A percentile compares a stretch with the other conserved stretches of the same genome.
phyloP scores from a whole-genome alignment of 805 yeast genomes.

The Schwanniomyces pseudopolymorphus region DNA sequence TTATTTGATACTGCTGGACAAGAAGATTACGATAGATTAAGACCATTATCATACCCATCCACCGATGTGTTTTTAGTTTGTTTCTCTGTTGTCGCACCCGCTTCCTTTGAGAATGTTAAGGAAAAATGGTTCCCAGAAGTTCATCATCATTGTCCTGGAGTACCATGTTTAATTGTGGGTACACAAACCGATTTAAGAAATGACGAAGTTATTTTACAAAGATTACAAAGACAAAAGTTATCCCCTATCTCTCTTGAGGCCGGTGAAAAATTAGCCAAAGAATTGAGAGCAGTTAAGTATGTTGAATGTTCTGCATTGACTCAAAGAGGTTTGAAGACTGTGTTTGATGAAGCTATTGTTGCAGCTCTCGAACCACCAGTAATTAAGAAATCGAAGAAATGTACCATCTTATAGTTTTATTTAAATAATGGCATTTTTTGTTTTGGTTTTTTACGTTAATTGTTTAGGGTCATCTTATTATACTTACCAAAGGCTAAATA shows the following conservation, averaged over 20 bases:
- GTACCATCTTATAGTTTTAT: slow-evolving; percentile 66
- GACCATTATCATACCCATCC: slow-evolving; percentile 95
- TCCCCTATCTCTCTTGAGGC: slow-evolving; percentile 81
- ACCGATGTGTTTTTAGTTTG: slow-evolving; percentile 96
- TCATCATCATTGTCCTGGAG: slow-evolving; percentile 96
- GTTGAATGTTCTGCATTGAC: slow-evolving; percentile 98
- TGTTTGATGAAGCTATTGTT: slow-evolving; percentile 97
- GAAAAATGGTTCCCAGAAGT: slow-evolving; percentile 99
- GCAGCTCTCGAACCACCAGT: slow-evolving; percentile 98
- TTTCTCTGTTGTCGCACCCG: slow-evolving; percentile 94
- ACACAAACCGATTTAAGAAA: slow-evolving; percentile 94
- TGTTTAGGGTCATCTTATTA: neutral
- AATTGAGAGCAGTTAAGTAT: slow-evolving; percentile 91
- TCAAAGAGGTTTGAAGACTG: slow-evolving; percentile 94
- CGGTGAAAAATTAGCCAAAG: slow-evolving; percentile 93
- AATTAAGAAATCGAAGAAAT: slow-evolving; percentile 75
- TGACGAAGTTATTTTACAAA: slow-evolving; percentile 86
- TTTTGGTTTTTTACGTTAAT: neutral
- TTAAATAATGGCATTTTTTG: neutral
- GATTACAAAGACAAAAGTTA: slow-evolving; percentile 86
- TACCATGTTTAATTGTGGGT: slow-evolving; percentile 95
- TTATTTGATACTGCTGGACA: slow-evolving; percentile 98
- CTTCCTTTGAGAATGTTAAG: slow-evolving; percentile 94
- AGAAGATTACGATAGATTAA: slow-evolving; percentile 96
- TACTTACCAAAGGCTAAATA: neutral